phyloP scores from a whole-genome alignment of 495 filamentous ascomycete genomes.

The Aspergillus panamensis region DNA sequence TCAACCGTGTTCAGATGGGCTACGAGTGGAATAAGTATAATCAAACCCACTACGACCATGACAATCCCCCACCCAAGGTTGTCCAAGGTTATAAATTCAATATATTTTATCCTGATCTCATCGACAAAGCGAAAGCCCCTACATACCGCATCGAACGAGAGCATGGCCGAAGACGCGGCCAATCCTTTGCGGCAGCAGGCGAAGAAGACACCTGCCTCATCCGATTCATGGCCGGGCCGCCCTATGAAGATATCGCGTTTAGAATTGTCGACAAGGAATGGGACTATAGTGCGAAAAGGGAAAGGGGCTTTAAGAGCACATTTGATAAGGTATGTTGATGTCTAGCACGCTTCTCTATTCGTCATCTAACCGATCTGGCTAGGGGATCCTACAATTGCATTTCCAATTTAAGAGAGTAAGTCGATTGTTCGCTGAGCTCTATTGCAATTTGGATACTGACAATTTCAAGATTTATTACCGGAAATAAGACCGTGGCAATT shows the following conservation, averaged over 20 bases:
- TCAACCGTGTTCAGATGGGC: constrained; percentile 98
- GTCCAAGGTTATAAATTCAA: constrained; percentile 99
- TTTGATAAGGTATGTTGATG: constrained; percentile 84
- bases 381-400: constrained; percentile 95
- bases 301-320: constrained; percentile 91
- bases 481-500: constrained; percentile 11
- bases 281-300: constrained; percentile 95
- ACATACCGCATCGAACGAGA: constrained; percentile 95
- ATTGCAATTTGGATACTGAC: constrained; percentile 16
- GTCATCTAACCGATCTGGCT: constrained; percentile 20
- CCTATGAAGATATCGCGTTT: constrained; percentile 97
- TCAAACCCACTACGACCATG: constrained; percentile 98
- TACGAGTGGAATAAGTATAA: constrained; percentile 99
- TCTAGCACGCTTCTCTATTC: constrained; percentile 5
- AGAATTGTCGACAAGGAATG: constrained; percentile 98
- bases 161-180: constrained; percentile 78
- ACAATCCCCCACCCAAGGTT: constrained; percentile 96
- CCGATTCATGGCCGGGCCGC: constrained; percentile 90
- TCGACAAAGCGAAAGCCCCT: constrained; percentile 90
- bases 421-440: neutral
- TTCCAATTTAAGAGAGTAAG: constrained; percentile 92
- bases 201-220: constrained; percentile 98
- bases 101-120: constrained; percentile 98
- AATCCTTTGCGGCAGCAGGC: constrained; percentile 92
- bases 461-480: constrained; percentile 40